Evolutionary conservation across 768 basidiomycete genomes (phyloP), one percentile per base, ranked within the genome.

Genomic region (Coprinellus micaceus): DNA sequence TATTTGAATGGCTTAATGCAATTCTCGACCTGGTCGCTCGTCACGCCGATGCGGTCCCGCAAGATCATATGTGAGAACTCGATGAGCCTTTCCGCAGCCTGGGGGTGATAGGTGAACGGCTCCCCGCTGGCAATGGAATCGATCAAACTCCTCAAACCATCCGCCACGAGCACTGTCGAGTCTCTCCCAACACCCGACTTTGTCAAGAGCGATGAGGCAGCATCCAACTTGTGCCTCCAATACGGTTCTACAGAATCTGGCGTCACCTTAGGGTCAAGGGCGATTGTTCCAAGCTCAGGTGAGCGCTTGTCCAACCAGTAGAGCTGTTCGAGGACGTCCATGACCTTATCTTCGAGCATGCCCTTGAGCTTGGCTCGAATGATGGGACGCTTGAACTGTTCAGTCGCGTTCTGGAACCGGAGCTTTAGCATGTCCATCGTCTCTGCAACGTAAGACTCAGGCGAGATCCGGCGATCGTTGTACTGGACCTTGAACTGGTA

Each of bases 1-100:
- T 97, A 96, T 77, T 99, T 99, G 82, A 85, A 98, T 26, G 96
- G 97, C 73, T 99, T 99, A 79, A 99, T 98, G 71, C 93, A 96
- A 70, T 98, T 99, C 77, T 99, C 97, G 15, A 99, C 96, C 73
- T 98, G 96, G 69, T 99, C 97, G 4, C 92, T 89, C n/a, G 97
- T 94, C 54, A 96, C 74, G 15, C 92, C 90, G 56, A 98, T 89
- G 5, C 96, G 84, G 65, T 98, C 96, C 57, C 96, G 82, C 52
- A 99, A 74, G 66, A 99, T 95, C 70, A 81, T 84, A 72, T 98
- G 95, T 10, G 91, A 91, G 69, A 98, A 97, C 65, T 96, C 82
- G 56, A 91, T 83, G 58, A 99, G 85, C 24, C 94, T 85, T 60
- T 96, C 94, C 17, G 94, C 83, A 0, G 95, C 89, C 17, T 77